phyloP scores from a whole-genome alignment of 352 stramenopile genomes.

The Phytophthora agathidicida region DNA sequence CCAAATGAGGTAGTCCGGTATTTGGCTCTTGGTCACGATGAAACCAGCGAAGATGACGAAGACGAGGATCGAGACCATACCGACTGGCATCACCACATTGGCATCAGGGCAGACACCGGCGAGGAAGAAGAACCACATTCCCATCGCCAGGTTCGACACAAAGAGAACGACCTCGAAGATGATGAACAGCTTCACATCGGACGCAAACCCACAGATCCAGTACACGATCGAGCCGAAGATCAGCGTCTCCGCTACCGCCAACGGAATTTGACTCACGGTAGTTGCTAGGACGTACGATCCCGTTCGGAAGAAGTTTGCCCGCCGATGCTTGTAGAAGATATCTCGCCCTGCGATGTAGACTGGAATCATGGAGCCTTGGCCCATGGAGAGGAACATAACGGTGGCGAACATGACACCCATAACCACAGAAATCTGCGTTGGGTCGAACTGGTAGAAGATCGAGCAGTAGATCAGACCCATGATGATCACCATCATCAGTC shows the following conservation, averaged over 20 bases:
- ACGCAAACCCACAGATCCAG: slow-evolving; percentile 10
- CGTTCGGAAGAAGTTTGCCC: slow-evolving; percentile 13
- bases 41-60: slow-evolving; percentile 41
- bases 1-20: slow-evolving; percentile 48
- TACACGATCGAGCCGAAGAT: slow-evolving; percentile 18
- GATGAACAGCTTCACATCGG: slow-evolving; percentile 12
- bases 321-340: slow-evolving; percentile 18
- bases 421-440: slow-evolving; percentile 14
- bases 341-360: slow-evolving; percentile 15
- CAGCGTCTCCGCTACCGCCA: slow-evolving; percentile 9
- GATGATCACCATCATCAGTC: slow-evolving; percentile 46
- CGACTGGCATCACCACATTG: slow-evolving; percentile 9
- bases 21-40: slow-evolving; percentile 10
- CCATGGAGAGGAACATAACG: slow-evolving; percentile 15
- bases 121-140: slow-evolving; percentile 9
- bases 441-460: slow-evolving; percentile 21
- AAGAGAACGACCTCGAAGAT: slow-evolving; percentile 15
- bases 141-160: slow-evolving; percentile 11
- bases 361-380: slow-evolving; percentile 13
- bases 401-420: slow-evolving; percentile 16
- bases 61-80: slow-evolving; percentile 15
- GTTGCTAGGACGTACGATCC: slow-evolving; percentile 11
- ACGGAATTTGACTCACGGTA: slow-evolving; percentile 15
- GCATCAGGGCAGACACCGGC: slow-evolving; percentile 2
- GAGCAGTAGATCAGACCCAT: slow-evolving; percentile 42